Evolutionary conservation across 2,329 filamentous ascomycete species (phyloP).

Genomic region (Scedosporium boydii): DNA sequence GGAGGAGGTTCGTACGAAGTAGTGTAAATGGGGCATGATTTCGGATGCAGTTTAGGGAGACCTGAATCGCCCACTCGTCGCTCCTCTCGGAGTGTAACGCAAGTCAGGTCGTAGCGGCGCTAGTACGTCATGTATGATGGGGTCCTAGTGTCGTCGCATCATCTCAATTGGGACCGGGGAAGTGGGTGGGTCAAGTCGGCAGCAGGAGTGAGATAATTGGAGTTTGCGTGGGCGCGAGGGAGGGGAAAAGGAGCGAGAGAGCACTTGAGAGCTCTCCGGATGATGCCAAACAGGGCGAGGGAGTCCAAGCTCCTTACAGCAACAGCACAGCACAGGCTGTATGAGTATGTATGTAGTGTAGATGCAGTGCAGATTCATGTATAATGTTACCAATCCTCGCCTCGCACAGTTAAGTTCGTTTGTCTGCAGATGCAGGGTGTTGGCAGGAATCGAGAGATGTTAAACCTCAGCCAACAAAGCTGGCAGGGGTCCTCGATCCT

Average conservation of each 20-base stretch:
- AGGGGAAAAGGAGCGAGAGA: neutral
- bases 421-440: conserved; percentile 1
- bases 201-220: neutral
- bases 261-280: neutral
- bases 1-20: too few relatives aligned
- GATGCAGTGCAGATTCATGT: too few relatives aligned
- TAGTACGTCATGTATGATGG: neutral
- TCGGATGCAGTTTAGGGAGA: neutral
- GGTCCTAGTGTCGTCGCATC: neutral
- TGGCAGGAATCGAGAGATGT: neutral
- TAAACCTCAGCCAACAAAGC: neutral
- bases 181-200: neutral
- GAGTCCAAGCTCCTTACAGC: neutral
- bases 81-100: too few relatives aligned
- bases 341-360: too few relatives aligned
- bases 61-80: neutral
- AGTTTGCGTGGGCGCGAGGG: too few relatives aligned
- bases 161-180: neutral
- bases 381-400: neutral
- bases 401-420: neutral
- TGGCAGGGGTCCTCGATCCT: neutral
- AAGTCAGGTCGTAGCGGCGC: neutral
- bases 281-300: neutral
- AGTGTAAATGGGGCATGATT: neutral
- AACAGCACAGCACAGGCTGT: neutral